Conservation (phyloP, 1,284 basidiomycete genomes). For the Cutaneotrichosporon sp. region DNA sequence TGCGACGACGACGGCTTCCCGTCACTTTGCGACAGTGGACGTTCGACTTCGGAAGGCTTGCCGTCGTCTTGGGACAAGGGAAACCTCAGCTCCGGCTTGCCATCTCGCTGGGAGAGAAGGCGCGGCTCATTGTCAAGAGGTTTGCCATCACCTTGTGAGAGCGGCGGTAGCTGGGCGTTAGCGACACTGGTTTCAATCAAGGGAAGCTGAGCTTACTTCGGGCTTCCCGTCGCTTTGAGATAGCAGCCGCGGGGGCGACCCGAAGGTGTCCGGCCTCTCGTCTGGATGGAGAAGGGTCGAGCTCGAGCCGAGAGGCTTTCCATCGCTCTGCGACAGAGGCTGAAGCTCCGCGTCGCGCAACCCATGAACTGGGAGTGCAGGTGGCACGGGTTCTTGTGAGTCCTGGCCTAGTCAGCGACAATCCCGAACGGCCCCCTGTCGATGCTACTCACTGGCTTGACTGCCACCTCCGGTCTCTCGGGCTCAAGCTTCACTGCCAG, state of each 20-base stretch:
- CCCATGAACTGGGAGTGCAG: background rate
- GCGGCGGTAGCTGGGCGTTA: background rate
- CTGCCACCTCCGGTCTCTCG: background rate
- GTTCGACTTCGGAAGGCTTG: too few relatives aligned
- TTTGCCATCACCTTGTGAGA: background rate
- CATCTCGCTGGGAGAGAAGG: too few relatives aligned
- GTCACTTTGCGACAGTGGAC: background rate
- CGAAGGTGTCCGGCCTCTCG: background rate
- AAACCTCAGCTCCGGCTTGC: background rate
- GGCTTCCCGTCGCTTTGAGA: background rate
- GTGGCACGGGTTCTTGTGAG: background rate
- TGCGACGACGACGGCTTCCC: background rate
- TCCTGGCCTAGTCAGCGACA: background rate
- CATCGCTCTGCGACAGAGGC: background rate
- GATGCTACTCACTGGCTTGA: background rate
- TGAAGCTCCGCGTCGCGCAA: background rate
- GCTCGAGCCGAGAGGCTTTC: background rate
- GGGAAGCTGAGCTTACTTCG: background rate
- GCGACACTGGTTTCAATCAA: background rate
- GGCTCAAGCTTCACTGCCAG: background rate
- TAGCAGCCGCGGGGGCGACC: background rate
- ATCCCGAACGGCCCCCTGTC: too few relatives aligned
- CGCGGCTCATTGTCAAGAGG: background rate
- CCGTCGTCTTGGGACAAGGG: background rate
- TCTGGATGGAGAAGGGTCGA: background rate